phyloP scores from a whole-genome alignment of 306 rosid genomes.

The Boehmeria nivea region DNA sequence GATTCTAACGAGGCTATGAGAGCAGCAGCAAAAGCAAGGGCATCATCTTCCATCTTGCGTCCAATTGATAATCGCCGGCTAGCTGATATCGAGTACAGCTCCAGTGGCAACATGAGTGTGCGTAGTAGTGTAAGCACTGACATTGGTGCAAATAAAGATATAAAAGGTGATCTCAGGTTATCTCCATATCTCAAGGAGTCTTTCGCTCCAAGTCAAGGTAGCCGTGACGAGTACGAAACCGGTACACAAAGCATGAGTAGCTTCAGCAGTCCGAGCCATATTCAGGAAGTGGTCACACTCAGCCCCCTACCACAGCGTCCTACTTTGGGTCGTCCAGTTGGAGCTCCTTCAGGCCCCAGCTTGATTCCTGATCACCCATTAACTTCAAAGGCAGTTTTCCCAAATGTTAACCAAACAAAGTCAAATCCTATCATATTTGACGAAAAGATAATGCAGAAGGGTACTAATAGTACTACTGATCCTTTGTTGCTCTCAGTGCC shows the following conservation, averaged over 20 bases:
- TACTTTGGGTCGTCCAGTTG: no score
- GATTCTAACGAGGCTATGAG: slow-evolving; percentile 75
- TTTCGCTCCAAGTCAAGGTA: slow-evolving; percentile 81
- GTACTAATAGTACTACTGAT: slow-evolving; percentile 36
- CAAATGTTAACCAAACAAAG: slow-evolving; percentile 40
- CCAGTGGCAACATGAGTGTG: slow-evolving; percentile 85
- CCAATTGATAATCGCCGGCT: slow-evolving; percentile 63
- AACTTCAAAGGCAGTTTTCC: slow-evolving; percentile 48
- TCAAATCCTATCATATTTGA: slow-evolving; percentile 56
- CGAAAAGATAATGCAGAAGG: slow-evolving; percentile 56
- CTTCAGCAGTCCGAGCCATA: slow-evolving; percentile 93
- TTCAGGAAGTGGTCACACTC: slow-evolving; percentile 76
- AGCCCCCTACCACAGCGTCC: slow-evolving; percentile 82
- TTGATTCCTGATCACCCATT: slow-evolving; percentile 54
- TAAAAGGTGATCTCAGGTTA: slow-evolving; percentile 50
- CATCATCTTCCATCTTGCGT: slow-evolving; percentile 88
- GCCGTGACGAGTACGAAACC: slow-evolving; percentile 85
- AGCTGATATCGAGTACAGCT: slow-evolving; percentile 63
- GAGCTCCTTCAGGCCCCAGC: slow-evolving; percentile 48
- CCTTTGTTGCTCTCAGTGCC: slow-evolving; percentile 60
- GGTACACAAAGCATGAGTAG: slow-evolving; percentile 96
- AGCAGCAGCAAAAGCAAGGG: slow-evolving; percentile 98
- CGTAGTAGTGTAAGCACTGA: slow-evolving; percentile 88
- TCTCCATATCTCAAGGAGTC: slow-evolving; percentile 59
- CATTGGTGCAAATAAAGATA: slow-evolving; percentile 59